A percentile compares a stretch with the other conserved stretches of the same genome.
Evolutionary conservation across 2,329 filamentous ascomycete genomes (phyloP).

Genomic region (Pestalotiopsis sp.): DNA sequence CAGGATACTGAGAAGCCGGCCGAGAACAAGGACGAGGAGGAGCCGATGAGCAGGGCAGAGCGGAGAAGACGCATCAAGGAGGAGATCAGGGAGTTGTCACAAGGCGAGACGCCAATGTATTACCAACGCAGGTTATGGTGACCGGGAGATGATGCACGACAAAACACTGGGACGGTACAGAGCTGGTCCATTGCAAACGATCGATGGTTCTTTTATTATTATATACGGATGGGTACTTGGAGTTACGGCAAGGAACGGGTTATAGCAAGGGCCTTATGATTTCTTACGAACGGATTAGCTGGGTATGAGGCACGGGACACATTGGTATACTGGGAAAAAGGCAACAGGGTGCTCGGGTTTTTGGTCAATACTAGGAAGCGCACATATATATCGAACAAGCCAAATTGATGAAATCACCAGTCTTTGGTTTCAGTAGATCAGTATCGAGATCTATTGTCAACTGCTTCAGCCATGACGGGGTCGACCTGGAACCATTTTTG

Average conservation of each 20-base stretch:
- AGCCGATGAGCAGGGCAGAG: constrained; percentile 52
- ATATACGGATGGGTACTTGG: background rate
- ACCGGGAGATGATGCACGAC: background rate
- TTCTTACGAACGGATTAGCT: background rate
- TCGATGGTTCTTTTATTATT: no score
- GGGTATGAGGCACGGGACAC: background rate
- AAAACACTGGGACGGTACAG: background rate
- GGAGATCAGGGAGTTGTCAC: constrained; percentile 51
- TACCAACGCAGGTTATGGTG: constrained; percentile 59
- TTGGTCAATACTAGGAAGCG: no score
- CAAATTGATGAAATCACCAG: no score
- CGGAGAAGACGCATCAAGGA: constrained; percentile 59
- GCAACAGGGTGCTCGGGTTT: no score
- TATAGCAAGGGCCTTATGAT: background rate
- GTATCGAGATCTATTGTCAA: background rate
- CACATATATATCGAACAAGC: no score
- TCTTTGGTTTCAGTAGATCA: no score
- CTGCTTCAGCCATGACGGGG: background rate
- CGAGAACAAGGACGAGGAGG: constrained; percentile 28
- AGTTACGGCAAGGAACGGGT: background rate
- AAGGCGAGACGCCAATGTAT: constrained; percentile 45
- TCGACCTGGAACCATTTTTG: background rate
- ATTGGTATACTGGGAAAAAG: no score
- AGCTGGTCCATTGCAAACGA: no score
- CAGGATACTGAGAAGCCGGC: background rate